These are phyloP conservation scores for Mimosa pudica DNA, from an alignment of 306 rosid genomes.

Conservation along the genomic window DNA sequence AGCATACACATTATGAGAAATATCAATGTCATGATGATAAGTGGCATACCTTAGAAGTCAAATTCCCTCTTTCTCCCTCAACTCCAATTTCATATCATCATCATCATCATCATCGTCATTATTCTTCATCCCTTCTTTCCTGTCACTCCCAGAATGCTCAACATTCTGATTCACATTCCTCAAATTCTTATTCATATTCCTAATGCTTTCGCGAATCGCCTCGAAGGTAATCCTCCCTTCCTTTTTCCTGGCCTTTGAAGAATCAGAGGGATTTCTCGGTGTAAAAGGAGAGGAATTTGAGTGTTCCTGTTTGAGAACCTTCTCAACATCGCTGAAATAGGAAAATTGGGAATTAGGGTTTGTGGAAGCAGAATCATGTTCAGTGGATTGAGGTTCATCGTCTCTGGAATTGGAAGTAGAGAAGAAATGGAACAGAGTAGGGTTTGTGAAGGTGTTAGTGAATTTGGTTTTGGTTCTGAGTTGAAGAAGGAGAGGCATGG, in stretches of 20 bases:
- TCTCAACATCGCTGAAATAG: slow-evolving; percentile 45
- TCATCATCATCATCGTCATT: too few species aligned
- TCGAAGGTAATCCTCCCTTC: not conserved
- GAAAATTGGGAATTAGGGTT: slow-evolving; percentile 37
- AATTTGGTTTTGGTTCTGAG: slow-evolving; percentile 38
- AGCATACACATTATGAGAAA: slow-evolving; percentile 25
- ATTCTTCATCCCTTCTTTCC: not conserved
- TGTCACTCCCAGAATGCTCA: too few species aligned
- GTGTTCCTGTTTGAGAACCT: slow-evolving; percentile 40
- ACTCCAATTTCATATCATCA: too few species aligned
- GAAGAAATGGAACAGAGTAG: slow-evolving; percentile 46
- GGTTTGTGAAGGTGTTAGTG: slow-evolving; percentile 14
- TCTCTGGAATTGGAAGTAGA: slow-evolving; percentile 45
- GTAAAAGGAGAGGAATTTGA: not conserved
- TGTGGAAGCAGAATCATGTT: not conserved
- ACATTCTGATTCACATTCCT: not conserved
- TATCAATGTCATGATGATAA: slow-evolving; percentile 25
- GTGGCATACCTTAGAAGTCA: slow-evolving; percentile 63
- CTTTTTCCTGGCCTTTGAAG: not conserved
- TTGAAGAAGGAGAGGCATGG: slow-evolving; percentile 59
- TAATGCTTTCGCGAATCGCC: slow-evolving; percentile 40
- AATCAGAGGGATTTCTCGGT: slow-evolving; percentile 5
- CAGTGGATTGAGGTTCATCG: slow-evolving; percentile 27
- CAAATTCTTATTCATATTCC: not conserved
- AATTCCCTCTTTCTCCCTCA: too few species aligned